Conservation (phyloP, 495 filamentous ascomycete species). For the Tuber calosporum region DNA sequence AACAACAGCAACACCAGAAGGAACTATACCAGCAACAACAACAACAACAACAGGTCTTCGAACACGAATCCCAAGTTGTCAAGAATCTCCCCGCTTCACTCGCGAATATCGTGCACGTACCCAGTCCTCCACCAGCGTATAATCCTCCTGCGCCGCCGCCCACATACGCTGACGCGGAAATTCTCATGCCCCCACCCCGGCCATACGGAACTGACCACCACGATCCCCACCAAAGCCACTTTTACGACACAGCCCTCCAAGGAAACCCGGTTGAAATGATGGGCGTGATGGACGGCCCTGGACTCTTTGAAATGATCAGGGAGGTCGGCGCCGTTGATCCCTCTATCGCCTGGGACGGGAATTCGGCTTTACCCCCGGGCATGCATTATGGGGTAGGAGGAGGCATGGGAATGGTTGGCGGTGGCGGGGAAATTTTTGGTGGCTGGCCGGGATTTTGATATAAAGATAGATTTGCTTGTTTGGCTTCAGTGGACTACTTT, state of each 20-base stretch:
- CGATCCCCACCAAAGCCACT: neutral
- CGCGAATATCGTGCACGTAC: conserved; percentile 45
- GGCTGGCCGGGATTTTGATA: conserved; percentile 20
- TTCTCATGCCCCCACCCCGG: conserved; percentile 20
- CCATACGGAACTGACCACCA: neutral
- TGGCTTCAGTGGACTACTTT: neutral
- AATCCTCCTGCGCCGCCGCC: neutral
- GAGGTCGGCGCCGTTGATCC: conserved; percentile 30
- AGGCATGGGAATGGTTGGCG: conserved; percentile 21
- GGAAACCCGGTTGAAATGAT: conserved; percentile 14
- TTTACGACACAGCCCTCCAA: neutral
- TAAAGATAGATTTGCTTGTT: conserved; percentile 6
- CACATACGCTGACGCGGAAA: conserved; percentile 14
- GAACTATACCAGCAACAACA: conserved; percentile 30
- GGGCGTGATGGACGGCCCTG: conserved; percentile 32
- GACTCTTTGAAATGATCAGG: conserved; percentile 39
- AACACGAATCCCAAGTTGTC: conserved; percentile 38
- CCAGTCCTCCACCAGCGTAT: conserved; percentile 8
- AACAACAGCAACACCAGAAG: conserved; percentile 36
- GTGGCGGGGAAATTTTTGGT: conserved; percentile 14
- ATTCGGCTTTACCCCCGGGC: neutral
- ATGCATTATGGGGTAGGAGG: conserved; percentile 21
- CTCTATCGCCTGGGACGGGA: conserved; percentile 11
- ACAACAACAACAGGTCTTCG: conserved; percentile 31
- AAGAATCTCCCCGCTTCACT: conserved; percentile 44